Conservation (phyloP, 2,329 filamentous ascomycete genomes). For the Botryotinia convoluta region DNA sequence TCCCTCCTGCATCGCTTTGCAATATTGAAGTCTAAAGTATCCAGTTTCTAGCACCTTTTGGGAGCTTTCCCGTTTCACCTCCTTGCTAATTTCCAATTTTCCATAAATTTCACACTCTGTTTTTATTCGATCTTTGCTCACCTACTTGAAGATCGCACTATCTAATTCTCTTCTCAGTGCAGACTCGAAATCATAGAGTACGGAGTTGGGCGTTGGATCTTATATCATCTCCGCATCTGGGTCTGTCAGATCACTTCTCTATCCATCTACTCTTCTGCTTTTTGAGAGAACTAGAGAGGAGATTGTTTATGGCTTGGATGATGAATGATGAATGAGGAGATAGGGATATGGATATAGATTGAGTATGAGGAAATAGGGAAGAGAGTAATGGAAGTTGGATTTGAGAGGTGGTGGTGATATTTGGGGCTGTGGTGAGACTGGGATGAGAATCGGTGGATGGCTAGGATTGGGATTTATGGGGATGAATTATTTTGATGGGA, state of each 20-base stretch:
- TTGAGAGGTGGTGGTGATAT: neutral
- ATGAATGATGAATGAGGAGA: neutral
- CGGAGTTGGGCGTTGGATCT: neutral
- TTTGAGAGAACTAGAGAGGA: neutral
- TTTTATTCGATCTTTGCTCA: neutral
- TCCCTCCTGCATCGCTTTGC: neutral
- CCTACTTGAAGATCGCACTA: neutral
- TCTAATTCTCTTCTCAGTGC: fast-evolving
- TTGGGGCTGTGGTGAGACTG: neutral
- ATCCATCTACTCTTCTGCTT: fast-evolving
- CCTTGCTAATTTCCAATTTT: neutral
- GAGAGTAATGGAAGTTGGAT: neutral
- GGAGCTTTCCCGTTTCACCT: neutral
- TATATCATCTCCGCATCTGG: neutral
- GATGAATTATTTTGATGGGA: neutral
- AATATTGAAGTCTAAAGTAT: neutral
- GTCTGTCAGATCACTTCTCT: neutral
- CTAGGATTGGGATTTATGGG: neutral
- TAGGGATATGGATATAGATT: neutral
- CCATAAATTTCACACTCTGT: no score
- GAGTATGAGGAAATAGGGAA: neutral
- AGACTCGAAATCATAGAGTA: neutral
- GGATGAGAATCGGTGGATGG: no score
- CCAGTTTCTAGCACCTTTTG: neutral
- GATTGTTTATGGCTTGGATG: neutral